These are phyloP conservation scores for Paraurostyla sp. DNA, from an alignment of 73 alveolate species.

Conservation along the genomic window DNA sequence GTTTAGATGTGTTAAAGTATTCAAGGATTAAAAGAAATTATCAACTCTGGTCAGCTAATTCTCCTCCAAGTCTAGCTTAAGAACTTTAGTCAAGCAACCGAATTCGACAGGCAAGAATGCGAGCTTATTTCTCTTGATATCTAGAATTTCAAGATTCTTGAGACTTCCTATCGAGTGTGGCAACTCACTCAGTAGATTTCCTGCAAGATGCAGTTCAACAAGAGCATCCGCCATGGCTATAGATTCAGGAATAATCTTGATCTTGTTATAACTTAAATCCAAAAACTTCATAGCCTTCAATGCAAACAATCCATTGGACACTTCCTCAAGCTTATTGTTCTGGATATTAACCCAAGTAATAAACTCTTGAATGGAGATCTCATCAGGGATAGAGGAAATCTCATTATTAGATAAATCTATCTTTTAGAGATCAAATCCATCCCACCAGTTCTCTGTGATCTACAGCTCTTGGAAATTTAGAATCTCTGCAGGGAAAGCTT, in stretches of 20 bases:
- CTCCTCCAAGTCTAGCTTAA: constrained; percentile 83
- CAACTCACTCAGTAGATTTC: constrained; percentile 81
- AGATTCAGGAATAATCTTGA: constrained; percentile 77
- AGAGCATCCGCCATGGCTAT: constrained; percentile 77
- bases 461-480: constrained; percentile 64
- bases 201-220: constrained; percentile 88
- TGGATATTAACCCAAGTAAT: constrained; percentile 64
- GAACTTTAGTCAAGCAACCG: constrained; percentile 77
- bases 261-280: constrained; percentile 85
- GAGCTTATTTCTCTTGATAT: constrained; percentile 78
- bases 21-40: constrained; percentile 71
- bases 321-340: constrained; percentile 75
- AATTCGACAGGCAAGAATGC: constrained; percentile 76
- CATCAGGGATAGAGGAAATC: constrained; percentile 84
- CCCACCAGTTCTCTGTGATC: constrained; percentile 95
- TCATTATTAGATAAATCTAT: constrained; percentile 87
- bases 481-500: constrained; percentile 74
- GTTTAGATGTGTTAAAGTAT: constrained; percentile 80
- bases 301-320: constrained; percentile 79
- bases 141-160: constrained; percentile 83
- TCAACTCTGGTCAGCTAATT: constrained; percentile 82
- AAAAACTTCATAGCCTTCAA: constrained; percentile 84
- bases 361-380: constrained; percentile 46
- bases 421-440: constrained; percentile 82
- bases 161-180: constrained; percentile 87